These are phyloP conservation scores for Mallotus repandus DNA, from an alignment of 441 rosid species.

Conservation along the genomic window DNA sequence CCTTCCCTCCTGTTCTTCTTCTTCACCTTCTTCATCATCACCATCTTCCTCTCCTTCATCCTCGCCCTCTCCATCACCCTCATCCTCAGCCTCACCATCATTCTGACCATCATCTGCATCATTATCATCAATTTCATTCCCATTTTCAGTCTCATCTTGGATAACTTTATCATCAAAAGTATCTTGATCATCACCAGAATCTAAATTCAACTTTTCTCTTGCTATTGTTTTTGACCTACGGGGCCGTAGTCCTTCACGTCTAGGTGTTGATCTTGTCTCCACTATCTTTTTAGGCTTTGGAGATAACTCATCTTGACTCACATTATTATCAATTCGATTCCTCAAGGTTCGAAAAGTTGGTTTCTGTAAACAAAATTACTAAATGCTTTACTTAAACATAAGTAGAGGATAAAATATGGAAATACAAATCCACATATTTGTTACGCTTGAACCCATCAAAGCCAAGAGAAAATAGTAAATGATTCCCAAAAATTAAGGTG, in stretches of 20 bases:
- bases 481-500: constrained; percentile 12
- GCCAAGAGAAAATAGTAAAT: not conserved
- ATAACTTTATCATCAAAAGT: constrained; percentile 75
- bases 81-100: constrained; percentile 60
- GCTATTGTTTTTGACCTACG: constrained; percentile 65
- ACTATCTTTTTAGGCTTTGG: constrained; percentile 51
- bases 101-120: constrained; percentile 53
- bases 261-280: constrained; percentile 61
- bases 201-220: constrained; percentile 52
- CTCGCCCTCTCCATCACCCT: constrained; percentile 57
- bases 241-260: constrained; percentile 98
- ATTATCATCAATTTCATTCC: constrained; percentile 73
- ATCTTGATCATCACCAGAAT: constrained; percentile 69
- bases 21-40: constrained; percentile 44
- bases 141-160: constrained; percentile 84
- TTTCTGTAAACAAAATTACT: constrained; percentile 49
- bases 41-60: constrained; percentile 49
- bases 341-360: constrained; percentile 60
- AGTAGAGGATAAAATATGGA: constrained; percentile 9
- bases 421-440: not conserved
- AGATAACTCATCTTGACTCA: constrained; percentile 59
- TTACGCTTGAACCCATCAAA: constrained; percentile 6
- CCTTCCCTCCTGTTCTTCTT: constrained; percentile 93
- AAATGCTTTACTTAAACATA: constrained; percentile 22
- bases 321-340: constrained; percentile 53